Evolutionary conservation across 768 basidiomycete species (phyloP), one percentile per base, ranked within the genome.

Genomic region (Mycena maculata): DNA sequence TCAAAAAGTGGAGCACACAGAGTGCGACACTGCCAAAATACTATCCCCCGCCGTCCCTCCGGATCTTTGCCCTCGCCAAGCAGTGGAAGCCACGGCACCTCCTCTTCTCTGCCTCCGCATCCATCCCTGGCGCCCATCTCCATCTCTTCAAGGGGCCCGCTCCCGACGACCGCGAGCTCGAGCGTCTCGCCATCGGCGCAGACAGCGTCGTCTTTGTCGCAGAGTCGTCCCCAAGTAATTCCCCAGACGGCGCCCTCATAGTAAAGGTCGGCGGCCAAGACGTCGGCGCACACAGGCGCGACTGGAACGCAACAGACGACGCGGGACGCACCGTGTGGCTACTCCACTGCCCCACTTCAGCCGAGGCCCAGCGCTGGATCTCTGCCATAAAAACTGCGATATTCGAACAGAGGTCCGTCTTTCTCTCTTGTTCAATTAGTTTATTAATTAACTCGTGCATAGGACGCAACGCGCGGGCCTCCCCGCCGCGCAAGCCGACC

Each of bases 281-380:
- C 71, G 85, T 86, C 50, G 88, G 87, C 7, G 79, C 82, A 3
- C 76, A 79, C 73, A 82, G 80, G 61, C 82, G 80, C 65, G 83
- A 84, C 64, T 76, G 80, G 54, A 81, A 78, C 64, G 69, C 72
- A 36, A 58, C 67, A 28, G 86, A 88, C 70, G 85, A 87, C 61
- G 81, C 81, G 3, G 87, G 84, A 5, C 79, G 84, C 63, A 84
- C 85, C 6, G 88, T 90, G 80, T 92, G 92, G 92, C 82, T 89
- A 59, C 76, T 94, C 60, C 90, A 93, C 61, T 89, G 93, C 60
- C 70, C 81, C 23, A 87, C 90, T 74, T 76, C 84, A 10, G 75
- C 73, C 1, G 90, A 91, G 73, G 87, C 90, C 13, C 91, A 93
- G 72, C 84, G 83, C 65, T 94, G 93, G 93, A 93, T 94, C 65